Conservation (phyloP, 306 rosid species). For the Canavalia gladiata region DNA sequence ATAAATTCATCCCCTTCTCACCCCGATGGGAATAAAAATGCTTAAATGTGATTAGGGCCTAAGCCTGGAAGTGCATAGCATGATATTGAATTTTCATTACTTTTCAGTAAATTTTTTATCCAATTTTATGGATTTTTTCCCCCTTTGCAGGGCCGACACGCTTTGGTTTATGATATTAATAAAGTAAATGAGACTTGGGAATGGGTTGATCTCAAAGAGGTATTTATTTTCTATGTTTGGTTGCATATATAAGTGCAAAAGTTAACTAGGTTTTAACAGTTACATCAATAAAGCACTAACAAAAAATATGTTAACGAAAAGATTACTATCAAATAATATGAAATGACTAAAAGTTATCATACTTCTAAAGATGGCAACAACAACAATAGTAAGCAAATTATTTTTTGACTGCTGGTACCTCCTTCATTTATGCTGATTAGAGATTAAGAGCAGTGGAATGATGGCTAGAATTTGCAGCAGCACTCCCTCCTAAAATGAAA, state of each 20-base stretch:
- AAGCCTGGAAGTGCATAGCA: slow-evolving; percentile 32
- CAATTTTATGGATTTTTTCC: slow-evolving; percentile 7
- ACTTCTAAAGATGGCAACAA: slow-evolving; percentile 14
- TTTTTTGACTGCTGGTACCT: neutral
- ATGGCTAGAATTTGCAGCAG: neutral
- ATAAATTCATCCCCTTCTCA: neutral
- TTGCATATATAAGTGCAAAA: slow-evolving; percentile 17
- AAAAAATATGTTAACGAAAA: slow-evolving; percentile 1
- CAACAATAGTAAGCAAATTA: neutral
- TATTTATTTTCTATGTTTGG: slow-evolving; percentile 46
- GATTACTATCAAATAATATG: slow-evolving; percentile 28
- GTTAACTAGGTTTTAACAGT: slow-evolving; percentile 9
- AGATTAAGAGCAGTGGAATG: neutral
- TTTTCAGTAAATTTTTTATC: slow-evolving; percentile 1
- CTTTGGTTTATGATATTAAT: slow-evolving; percentile 86
- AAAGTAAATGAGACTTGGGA: slow-evolving; percentile 89
- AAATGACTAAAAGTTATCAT: neutral
- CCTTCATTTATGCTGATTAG: neutral
- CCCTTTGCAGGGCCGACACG: slow-evolving; percentile 81
- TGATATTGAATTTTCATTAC: neutral
- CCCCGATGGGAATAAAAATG: neutral
- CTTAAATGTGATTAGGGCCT: slow-evolving; percentile 27
- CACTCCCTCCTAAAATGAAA: neutral
- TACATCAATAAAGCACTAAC: neutral
- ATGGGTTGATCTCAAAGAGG: slow-evolving; percentile 98